Conservation (phyloP, 1,284 basidiomycete genomes). For the Puccinia coronata region DNA sequence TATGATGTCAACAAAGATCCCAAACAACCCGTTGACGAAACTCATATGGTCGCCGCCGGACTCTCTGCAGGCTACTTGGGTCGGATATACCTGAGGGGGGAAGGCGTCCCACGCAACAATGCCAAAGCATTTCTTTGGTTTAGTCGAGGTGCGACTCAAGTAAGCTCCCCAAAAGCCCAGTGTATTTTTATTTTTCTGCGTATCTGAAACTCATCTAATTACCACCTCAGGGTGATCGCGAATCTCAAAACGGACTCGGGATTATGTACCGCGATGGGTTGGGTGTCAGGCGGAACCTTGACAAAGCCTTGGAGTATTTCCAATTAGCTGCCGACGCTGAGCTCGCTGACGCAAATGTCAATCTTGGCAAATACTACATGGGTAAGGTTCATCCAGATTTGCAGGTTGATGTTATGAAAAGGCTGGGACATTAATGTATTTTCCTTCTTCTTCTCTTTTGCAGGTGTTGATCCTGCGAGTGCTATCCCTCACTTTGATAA, state of each 20-base stretch:
- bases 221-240: slow-evolving; percentile 69
- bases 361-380: slow-evolving; percentile 80
- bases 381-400: slow-evolving; percentile 60
- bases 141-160: slow-evolving; percentile 73
- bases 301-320: slow-evolving; percentile 71
- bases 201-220: neutral
- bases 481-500: slow-evolving; percentile 76
- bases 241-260: slow-evolving; percentile 84
- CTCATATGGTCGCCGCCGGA: slow-evolving; percentile 69
- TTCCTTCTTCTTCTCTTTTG: slow-evolving; percentile 27
- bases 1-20: slow-evolving; percentile 55
- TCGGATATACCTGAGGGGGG: slow-evolving; percentile 88
- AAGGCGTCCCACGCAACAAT: slow-evolving; percentile 75
- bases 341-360: slow-evolving; percentile 84
- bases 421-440: slow-evolving; percentile 4
- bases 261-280: slow-evolving; percentile 89
- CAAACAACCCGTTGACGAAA: slow-evolving; percentile 59
- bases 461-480: slow-evolving; percentile 54
- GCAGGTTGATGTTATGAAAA: slow-evolving; percentile 50
- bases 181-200: neutral
- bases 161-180: slow-evolving; percentile 53
- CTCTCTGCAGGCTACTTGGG: slow-evolving; percentile 82
- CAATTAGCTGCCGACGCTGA: slow-evolving; percentile 78
- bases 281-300: slow-evolving; percentile 64
- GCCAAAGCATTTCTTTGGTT: slow-evolving; percentile 88